These are phyloP conservation scores for Ogataea ganodermae DNA, from an alignment of 805 yeast genomes.

Conservation along the genomic window DNA sequence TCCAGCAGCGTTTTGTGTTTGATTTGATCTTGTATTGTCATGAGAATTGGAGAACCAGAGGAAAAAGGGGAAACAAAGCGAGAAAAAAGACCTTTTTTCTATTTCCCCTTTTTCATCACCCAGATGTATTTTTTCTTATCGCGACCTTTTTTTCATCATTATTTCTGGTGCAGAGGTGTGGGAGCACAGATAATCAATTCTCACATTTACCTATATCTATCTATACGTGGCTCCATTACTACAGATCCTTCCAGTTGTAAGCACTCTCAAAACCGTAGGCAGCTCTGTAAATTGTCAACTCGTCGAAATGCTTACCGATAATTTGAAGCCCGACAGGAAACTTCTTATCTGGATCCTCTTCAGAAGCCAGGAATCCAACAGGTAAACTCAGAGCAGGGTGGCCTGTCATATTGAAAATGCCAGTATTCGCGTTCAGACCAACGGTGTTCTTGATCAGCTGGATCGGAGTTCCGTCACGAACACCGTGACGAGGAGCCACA, in stretches of 20 bases:
- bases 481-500: conserved; percentile 33
- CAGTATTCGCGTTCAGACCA: conserved; percentile 40
- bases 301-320: conserved; percentile 38
- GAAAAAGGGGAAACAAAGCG: not conserved
- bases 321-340: conserved; percentile 41
- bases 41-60: not conserved
- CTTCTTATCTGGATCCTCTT: conserved; percentile 34
- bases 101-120: not conserved
- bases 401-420: conserved; percentile 40
- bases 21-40: not conserved
- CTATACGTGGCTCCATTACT: not conserved
- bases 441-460: conserved; percentile 31
- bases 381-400: conserved; percentile 42
- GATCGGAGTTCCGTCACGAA: conserved; percentile 28
- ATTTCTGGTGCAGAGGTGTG: not conserved
- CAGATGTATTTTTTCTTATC: not conserved
- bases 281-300: conserved; percentile 33
- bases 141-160: not conserved
- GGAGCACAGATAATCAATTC: not conserved
- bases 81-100: not conserved
- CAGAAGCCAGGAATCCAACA: conserved; percentile 34
- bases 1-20: not conserved
- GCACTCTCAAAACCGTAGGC: conserved; percentile 41
- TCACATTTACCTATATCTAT: too few species aligned
- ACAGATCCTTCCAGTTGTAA: conserved; percentile 30